Conservation (phyloP, 2,329 filamentous ascomycete genomes). For the Ascomycota sp. region DNA sequence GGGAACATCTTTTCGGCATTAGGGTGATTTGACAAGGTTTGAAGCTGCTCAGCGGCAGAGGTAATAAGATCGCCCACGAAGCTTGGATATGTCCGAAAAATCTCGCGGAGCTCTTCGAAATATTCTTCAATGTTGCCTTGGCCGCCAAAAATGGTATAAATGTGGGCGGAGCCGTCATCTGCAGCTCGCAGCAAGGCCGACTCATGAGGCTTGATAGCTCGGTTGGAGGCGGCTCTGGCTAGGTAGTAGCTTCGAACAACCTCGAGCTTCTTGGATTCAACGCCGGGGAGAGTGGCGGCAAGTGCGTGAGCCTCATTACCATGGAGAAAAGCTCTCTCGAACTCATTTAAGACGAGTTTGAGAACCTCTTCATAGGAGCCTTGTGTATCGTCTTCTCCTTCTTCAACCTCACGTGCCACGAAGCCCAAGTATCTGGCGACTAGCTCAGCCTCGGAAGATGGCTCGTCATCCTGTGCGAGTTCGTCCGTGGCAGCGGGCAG, state of each 20-base stretch:
- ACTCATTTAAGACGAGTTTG: constrained; percentile 83
- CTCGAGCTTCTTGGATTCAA: constrained; percentile 76
- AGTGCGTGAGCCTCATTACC: constrained; percentile 94
- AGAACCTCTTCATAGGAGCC: constrained; percentile 85
- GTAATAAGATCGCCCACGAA: constrained; percentile 76
- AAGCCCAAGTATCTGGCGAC: constrained; percentile 88
- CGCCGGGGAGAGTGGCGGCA: constrained; percentile 69
- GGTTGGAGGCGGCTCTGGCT: constrained; percentile 63
- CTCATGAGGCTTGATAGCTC: constrained; percentile 78
- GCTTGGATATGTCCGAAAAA: constrained; percentile 77
- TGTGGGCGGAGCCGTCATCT: constrained; percentile 58
- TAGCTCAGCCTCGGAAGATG: constrained; percentile 83
- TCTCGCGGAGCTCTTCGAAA: constrained; percentile 86
- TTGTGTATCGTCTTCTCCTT: constrained; percentile 74
- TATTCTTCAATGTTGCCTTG: constrained; percentile 99
- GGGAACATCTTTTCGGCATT: constrained; percentile 87
- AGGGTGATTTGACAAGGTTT: constrained; percentile 61
- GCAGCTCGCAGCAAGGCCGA: constrained; percentile 83
- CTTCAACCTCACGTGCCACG: constrained; percentile 71
- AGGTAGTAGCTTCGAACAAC: constrained; percentile 85
- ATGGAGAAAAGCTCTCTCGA: constrained; percentile 82
- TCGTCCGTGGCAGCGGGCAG: constrained; percentile 88
- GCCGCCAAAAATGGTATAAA: constrained; percentile 90
- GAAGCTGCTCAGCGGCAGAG: constrained; percentile 69
- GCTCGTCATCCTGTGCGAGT: constrained; percentile 93